Conservation (phyloP, 73 alveolate species). For the Paramecium biaurelia region DNA sequence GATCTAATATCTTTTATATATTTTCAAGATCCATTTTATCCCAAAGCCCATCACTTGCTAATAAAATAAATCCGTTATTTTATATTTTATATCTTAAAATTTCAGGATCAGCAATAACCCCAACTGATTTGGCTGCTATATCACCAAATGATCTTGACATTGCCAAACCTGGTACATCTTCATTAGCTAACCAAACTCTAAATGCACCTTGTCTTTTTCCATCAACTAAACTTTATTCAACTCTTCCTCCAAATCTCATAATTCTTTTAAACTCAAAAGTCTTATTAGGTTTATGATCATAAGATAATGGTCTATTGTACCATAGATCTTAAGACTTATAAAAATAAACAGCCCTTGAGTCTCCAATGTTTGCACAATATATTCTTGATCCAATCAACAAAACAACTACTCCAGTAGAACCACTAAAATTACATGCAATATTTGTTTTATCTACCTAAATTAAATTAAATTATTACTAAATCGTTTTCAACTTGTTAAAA, state of each 20-base stretch:
- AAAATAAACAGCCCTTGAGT: slow-evolving; percentile 62
- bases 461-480: background rate
- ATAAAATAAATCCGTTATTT: slow-evolving; percentile 39
- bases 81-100: slow-evolving; percentile 34
- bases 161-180: slow-evolving; percentile 66
- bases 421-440: slow-evolving; percentile 55
- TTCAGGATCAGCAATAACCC: slow-evolving; percentile 69
- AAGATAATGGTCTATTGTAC: slow-evolving; percentile 40
- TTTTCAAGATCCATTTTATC: slow-evolving; percentile 56
- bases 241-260: slow-evolving; percentile 57
- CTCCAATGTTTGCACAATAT: slow-evolving; percentile 68
- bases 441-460: slow-evolving; percentile 29
- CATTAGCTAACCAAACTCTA: slow-evolving; percentile 62
- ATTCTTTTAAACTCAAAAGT: slow-evolving; percentile 61
- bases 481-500: background rate
- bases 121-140: slow-evolving; percentile 61
- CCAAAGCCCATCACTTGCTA: slow-evolving; percentile 68
- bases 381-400: slow-evolving; percentile 26
- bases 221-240: slow-evolving; percentile 56
- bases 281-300: slow-evolving; percentile 66
- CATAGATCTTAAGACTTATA: background rate
- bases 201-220: slow-evolving; percentile 59
- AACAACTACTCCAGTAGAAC: slow-evolving; percentile 43
- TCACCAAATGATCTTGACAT: slow-evolving; percentile 71
- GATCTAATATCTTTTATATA: background rate